Conservation (phyloP, 2,329 filamentous ascomycete species). For the Colletotrichum tofieldiae region DNA sequence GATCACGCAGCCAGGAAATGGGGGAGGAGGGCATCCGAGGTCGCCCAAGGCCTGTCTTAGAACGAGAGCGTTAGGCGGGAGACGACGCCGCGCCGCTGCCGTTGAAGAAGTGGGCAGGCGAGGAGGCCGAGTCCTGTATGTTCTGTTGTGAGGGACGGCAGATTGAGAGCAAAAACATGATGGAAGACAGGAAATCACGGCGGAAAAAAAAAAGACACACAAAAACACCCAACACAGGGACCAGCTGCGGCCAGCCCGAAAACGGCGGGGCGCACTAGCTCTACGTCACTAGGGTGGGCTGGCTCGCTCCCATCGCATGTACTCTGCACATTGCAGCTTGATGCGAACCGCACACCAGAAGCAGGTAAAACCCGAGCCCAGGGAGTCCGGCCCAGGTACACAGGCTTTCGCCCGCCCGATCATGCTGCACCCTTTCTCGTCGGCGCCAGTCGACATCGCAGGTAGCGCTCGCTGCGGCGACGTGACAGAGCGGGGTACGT, state of each 20-base stretch:
- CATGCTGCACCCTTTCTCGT: neutral
- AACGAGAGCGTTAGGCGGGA: neutral
- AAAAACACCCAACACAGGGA: neutral
- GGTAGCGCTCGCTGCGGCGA: neutral
- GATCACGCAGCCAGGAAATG: neutral
- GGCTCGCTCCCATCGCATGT: neutral
- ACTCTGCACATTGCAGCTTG: neutral
- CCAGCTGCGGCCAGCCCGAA: slow-evolving; percentile 29
- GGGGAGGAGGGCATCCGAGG: neutral
- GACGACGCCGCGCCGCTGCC: neutral
- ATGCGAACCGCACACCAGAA: neutral
- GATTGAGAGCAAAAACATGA: neutral
- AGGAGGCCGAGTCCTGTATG: neutral
- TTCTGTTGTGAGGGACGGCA: neutral
- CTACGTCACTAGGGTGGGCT: slow-evolving; percentile 37
- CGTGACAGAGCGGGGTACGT: neutral
- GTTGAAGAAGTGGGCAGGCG: neutral
- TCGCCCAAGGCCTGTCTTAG: too few species aligned
- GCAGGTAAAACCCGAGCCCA: neutral
- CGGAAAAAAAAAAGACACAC: neutral
- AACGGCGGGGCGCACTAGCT: slow-evolving; percentile 28
- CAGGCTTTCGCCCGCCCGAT: neutral
- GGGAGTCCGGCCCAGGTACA: slow-evolving; percentile 1
- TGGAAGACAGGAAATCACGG: neutral
- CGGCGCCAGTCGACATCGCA: neutral